Percentiles rank a stretch among this genome's conserved stretches.
Conservation (phyloP, 257 asterid species). For the Fraxinus anomala region DNA sequence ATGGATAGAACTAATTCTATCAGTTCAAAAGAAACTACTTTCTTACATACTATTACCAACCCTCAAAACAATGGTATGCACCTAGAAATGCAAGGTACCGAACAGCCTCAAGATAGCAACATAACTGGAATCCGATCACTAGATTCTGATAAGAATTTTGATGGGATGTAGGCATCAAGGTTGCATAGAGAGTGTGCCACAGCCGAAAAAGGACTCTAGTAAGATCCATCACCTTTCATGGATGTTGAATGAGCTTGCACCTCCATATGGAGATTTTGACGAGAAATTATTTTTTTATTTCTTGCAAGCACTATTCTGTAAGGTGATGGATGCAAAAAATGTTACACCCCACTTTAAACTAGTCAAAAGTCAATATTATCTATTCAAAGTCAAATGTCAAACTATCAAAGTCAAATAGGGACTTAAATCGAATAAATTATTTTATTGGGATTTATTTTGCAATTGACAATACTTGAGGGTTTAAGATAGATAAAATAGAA, state of each 20-base stretch:
- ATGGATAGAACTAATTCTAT: constrained; percentile 55
- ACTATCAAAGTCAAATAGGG: too few species aligned
- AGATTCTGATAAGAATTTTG: constrained; percentile 36
- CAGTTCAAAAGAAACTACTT: constrained; percentile 37
- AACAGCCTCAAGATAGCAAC: constrained; percentile 31
- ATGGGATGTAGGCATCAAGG: constrained; percentile 61
- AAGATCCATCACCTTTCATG: constrained; percentile 77
- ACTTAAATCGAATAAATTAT: too few species aligned
- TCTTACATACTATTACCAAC: constrained; percentile 34
- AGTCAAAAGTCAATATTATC: too few species aligned
- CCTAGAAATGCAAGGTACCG: constrained; percentile 36
- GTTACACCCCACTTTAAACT: neutral
- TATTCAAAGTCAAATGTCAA: too few species aligned
- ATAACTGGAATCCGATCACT: constrained; percentile 38
- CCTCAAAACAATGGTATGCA: constrained; percentile 35
- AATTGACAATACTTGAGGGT: too few species aligned
- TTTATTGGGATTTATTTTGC: too few species aligned
- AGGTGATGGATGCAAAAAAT: constrained; percentile 62
- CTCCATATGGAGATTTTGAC: constrained; percentile 92
- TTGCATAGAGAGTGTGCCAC: constrained; percentile 70
- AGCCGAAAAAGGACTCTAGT: constrained; percentile 63
- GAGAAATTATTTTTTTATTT: constrained; percentile 78
- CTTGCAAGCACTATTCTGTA: constrained; percentile 81
- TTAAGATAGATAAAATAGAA: too few species aligned
- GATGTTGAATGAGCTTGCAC: constrained; percentile 89